Conservation (phyloP, 1,284 basidiomycete species). For the Paramarasmius palmivorus region DNA sequence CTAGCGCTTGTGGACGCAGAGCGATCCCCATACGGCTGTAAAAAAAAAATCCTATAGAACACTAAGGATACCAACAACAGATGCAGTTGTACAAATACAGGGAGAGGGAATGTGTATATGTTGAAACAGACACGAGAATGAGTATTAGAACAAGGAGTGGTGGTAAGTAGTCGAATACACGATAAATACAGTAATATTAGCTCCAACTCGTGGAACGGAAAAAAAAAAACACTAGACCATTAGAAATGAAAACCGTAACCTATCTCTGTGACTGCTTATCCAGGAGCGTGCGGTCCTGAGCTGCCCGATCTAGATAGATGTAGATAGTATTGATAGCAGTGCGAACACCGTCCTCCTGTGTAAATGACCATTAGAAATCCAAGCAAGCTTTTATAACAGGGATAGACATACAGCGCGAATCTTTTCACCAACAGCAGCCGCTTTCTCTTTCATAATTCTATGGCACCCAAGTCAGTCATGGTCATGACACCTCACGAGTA, state of each 20-base stretch:
- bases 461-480: not conserved
- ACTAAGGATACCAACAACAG: no score
- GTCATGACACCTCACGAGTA: constrained; percentile 1
- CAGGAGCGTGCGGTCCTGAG: constrained; percentile 25
- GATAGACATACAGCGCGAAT: constrained; percentile 48
- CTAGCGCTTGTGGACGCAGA: no score
- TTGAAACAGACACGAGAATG: no score
- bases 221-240: not conserved
- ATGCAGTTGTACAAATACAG: no score
- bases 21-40: no score
- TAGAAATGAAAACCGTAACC: not conserved
- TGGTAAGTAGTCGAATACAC: no score
- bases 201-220: not conserved
- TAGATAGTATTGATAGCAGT: constrained; percentile 52
- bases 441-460: constrained; percentile 65
- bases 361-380: not conserved
- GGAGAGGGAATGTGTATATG: no score
- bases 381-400: not conserved
- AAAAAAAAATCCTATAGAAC: no score
- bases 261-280: constrained; percentile 7
- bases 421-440: constrained; percentile 59
- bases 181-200: not conserved
- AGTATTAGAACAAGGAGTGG: no score
- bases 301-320: constrained; percentile 49
- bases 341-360: constrained; percentile 50